Evolutionary conservation across 169 alveolate genomes (phyloP).

Genomic region (Perkinsus olseni): DNA sequence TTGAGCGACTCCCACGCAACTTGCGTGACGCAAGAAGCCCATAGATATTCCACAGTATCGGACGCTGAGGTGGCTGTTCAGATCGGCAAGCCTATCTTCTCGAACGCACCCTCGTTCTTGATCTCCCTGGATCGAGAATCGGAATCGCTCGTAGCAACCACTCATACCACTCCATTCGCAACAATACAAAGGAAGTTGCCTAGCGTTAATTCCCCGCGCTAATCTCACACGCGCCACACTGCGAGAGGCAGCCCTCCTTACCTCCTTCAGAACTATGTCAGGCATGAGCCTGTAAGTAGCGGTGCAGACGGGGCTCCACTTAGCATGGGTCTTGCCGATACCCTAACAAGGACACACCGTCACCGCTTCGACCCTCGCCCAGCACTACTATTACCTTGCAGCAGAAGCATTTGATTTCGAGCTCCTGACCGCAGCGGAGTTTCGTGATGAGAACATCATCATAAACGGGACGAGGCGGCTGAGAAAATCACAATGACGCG

Average conservation of each 20-base stretch:
- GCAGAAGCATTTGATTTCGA: slow-evolving; percentile 22
- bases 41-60: too few relatives aligned
- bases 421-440: slow-evolving; percentile 65
- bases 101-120: too few relatives aligned
- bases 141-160: too few relatives aligned
- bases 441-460: slow-evolving; percentile 74
- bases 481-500: background rate
- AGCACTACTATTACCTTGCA: slow-evolving; percentile 15
- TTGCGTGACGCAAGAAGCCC: too few relatives aligned
- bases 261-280: slow-evolving; percentile 20
- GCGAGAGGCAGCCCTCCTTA: background rate
- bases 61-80: too few relatives aligned
- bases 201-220: too few relatives aligned
- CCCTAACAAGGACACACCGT: slow-evolving; percentile 68
- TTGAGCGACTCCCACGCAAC: too few relatives aligned
- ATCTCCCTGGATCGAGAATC: too few relatives aligned
- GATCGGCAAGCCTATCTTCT: too few relatives aligned
- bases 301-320: slow-evolving; percentile 86
- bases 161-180: too few relatives aligned
- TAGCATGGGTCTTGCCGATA: slow-evolving; percentile 76
- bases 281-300: slow-evolving; percentile 76
- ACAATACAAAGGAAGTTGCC: too few relatives aligned
- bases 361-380: slow-evolving; percentile 16
- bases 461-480: slow-evolving; percentile 58
- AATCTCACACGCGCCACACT: too few relatives aligned